Conservation (phyloP, 257 asterid genomes). For the Pogostemon cablin region DNA sequence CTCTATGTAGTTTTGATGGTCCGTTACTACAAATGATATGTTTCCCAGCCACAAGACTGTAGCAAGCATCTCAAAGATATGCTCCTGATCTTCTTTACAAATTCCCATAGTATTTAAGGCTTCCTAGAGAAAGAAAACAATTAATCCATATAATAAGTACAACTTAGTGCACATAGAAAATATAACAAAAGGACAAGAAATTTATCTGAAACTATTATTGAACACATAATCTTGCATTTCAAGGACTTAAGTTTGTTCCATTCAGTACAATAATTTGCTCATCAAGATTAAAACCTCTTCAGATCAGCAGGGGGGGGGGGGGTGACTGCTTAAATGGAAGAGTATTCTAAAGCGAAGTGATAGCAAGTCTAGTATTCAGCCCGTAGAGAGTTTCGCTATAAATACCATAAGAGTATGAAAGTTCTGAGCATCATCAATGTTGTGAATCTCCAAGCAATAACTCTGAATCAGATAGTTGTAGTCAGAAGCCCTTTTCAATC, state of each 20-base stretch:
- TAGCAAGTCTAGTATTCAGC: slow-evolving; percentile 3
- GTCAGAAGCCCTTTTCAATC: slow-evolving; percentile 64
- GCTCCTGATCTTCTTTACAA: slow-evolving; percentile 76
- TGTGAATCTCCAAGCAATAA: slow-evolving; percentile 61
- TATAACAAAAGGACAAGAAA: slow-evolving; percentile 22
- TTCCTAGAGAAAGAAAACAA: slow-evolving; percentile 54
- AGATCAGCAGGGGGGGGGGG: slow-evolving; percentile 9
- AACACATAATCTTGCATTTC: slow-evolving; percentile 9
- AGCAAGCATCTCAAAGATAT: slow-evolving; percentile 78
- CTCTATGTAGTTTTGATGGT: slow-evolving; percentile 70
- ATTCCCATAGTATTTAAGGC: slow-evolving; percentile 66
- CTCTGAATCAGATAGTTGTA: slow-evolving; percentile 84
- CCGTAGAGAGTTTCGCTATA: slow-evolving; percentile 23
- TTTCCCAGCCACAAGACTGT: slow-evolving; percentile 97
- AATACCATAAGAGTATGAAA: slow-evolving; percentile 64
- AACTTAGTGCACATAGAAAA: slow-evolving; percentile 29
- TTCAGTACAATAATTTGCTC: neutral
- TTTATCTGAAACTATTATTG: slow-evolving; percentile 11
- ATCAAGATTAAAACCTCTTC: slow-evolving; percentile 28
- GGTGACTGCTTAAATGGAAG: slow-evolving; percentile 1
- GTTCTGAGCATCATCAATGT: slow-evolving; percentile 68
- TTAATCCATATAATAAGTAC: slow-evolving; percentile 17
- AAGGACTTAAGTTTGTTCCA: slow-evolving; percentile 2
- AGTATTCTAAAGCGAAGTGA: slow-evolving; percentile 7
- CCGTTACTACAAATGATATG: slow-evolving; percentile 70